Conservation (phyloP, 2,329 filamentous ascomycete species). For the Plectosphaerella sp. region DNA sequence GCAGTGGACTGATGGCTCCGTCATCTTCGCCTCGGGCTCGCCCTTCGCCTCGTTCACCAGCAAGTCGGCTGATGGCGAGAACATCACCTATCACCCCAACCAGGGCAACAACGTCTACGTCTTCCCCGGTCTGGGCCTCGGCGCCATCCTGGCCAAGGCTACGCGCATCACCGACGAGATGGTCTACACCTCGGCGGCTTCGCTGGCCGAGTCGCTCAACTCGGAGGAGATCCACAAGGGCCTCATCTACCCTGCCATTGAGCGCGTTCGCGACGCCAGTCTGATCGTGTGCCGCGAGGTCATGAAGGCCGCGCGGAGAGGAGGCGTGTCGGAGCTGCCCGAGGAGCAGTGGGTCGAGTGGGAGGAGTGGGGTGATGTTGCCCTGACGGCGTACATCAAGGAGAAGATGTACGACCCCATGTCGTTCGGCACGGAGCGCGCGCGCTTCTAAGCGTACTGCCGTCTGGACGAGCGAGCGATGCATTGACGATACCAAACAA, state of each 20-base stretch:
- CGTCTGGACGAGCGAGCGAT: not conserved
- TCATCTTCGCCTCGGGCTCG: slow-evolving; percentile 91
- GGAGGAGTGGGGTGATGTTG: slow-evolving; percentile 66
- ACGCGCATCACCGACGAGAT: slow-evolving; percentile 86
- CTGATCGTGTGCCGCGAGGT: slow-evolving; percentile 84
- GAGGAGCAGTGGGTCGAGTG: slow-evolving; percentile 69
- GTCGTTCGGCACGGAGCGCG: slow-evolving; percentile 27
- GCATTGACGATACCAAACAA: not conserved
- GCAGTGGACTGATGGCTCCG: slow-evolving; percentile 83
- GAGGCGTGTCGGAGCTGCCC: slow-evolving; percentile 66
- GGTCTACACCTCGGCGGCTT: slow-evolving; percentile 90
- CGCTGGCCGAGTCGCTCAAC: slow-evolving; percentile 73
- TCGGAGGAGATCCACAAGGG: slow-evolving; percentile 76
- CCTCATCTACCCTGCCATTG: slow-evolving; percentile 86
- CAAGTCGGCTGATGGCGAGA: slow-evolving; percentile 53
- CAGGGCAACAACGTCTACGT: slow-evolving; percentile 89
- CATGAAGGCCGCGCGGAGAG: slow-evolving; percentile 84
- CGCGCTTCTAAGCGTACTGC: slow-evolving; percentile 7
- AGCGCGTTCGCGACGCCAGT: slow-evolving; percentile 87
- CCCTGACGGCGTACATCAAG: slow-evolving; percentile 57
- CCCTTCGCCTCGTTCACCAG: slow-evolving; percentile 75
- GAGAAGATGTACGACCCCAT: slow-evolving; percentile 56
- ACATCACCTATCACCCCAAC: slow-evolving; percentile 69
- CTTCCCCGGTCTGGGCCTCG: slow-evolving; percentile 93
- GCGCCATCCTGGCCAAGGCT: slow-evolving; percentile 86